Base-by-base conservation (phyloP, 495 filamentous ascomycete genomes). In the Tetracladium setigerum region DNA sequence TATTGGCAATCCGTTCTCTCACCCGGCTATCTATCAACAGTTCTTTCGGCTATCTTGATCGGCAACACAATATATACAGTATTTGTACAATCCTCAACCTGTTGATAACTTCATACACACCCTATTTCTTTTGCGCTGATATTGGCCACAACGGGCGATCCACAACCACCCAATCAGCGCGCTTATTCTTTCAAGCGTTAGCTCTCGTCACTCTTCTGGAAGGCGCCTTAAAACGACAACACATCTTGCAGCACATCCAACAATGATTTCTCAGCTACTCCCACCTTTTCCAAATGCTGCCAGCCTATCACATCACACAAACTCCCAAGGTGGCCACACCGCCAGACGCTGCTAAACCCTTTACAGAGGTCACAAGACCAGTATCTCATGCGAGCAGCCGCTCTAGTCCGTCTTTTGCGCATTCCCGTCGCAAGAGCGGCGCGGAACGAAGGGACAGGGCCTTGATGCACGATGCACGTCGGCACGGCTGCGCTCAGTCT, bases 311-410 rank as follows among this genome's bases (percentile, higher is more conserved):
- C 34, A 36, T 36, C 34, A 36, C 34, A 36, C 16, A n/a, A 9
- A 36, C 3, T 9, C 16, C 16, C 2, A 5, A 36, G 34, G 13
- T 36, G 13, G 34, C 13, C 49, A 31, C 36, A 41, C 36, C 31
- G 17, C 37, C n/a, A 30, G 13, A 17, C 2, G 9, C 13, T 30
- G 14, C 45, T 46, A 49, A 45, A 19, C 48, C 40, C 8, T 7
- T 22, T 49, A 16, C 15, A 44, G 44, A 45, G 15, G 41, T 58
- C 55, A 54, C 48, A 40, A 39, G 55, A 52, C 36, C 22, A 35
- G 16, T 41, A 18, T n/a, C 34, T 54, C 52, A 58, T 58, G 55
- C 55, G 55, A 37, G 55, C 38, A 52, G 41, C 55, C 51, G 55
- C 53, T 54, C 41, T 50, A 44, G 50, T 49, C 34, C 41, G 36